Evolutionary conservation across 805 yeast species (phyloP).

Genomic region (Isabelozyma rhagii): DNA sequence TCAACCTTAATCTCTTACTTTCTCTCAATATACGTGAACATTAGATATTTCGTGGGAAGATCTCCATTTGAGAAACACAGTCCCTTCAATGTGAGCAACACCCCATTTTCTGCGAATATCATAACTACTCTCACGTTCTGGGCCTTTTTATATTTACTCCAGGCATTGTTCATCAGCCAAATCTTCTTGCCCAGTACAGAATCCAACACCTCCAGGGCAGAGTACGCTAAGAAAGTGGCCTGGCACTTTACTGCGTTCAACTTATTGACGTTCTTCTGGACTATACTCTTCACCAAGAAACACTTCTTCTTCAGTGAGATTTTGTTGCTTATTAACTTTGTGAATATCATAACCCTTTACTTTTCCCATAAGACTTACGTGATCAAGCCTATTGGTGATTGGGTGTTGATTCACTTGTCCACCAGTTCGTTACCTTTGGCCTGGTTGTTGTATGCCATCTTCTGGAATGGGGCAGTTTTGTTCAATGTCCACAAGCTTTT

Average conservation of each 20-base stretch:
- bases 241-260: slow-evolving; percentile 66
- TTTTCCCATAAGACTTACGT: slow-evolving; percentile 58
- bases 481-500: slow-evolving; percentile 58
- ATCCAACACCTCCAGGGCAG: slow-evolving; percentile 11
- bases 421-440: slow-evolving; percentile 67
- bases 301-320: slow-evolving; percentile 60
- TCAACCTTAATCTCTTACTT: slow-evolving; percentile 52
- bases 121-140: slow-evolving; percentile 54
- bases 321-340: slow-evolving; percentile 55
- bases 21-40: slow-evolving; percentile 53
- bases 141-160: slow-evolving; percentile 52
- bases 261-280: slow-evolving; percentile 60
- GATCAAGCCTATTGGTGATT: slow-evolving; percentile 48
- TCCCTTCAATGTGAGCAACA: slow-evolving; percentile 52
- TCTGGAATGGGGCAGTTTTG: slow-evolving; percentile 84
- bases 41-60: slow-evolving; percentile 57
- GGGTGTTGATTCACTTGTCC: slow-evolving; percentile 63
- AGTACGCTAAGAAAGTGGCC: slow-evolving; percentile 42
- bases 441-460: slow-evolving; percentile 70
- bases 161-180: slow-evolving; percentile 48
- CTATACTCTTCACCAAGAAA: slow-evolving; percentile 53
- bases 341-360: slow-evolving; percentile 56
- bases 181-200: slow-evolving; percentile 35
- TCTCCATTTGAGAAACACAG: slow-evolving; percentile 44
- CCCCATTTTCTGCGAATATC: slow-evolving; percentile 67